Evolutionary conservation across 2,329 filamentous ascomycete species (phyloP).

Genomic region (Xylariaceae sp.): DNA sequence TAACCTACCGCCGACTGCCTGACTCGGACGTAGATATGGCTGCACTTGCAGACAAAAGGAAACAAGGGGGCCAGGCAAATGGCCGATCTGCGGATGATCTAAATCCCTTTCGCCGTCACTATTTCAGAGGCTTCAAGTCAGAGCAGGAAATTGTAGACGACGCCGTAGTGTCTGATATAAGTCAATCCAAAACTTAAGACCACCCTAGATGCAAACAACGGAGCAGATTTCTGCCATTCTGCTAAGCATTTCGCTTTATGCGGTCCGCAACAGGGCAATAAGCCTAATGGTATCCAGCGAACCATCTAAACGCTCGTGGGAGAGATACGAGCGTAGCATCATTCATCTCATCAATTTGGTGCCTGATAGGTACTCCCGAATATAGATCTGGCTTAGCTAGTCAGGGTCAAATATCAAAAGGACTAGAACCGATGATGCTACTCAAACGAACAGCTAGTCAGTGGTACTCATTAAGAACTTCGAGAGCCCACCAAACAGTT

Average conservation of each 20-base stretch:
- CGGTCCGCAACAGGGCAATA: not conserved
- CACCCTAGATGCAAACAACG: not conserved
- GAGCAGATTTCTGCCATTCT: not conserved
- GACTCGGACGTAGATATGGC: conserved; percentile 61
- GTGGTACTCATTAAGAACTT: not conserved
- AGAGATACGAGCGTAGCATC: not conserved
- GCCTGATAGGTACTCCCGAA: not conserved
- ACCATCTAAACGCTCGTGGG: not conserved
- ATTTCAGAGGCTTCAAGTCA: conserved; percentile 62
- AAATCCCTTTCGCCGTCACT: conserved; percentile 65
- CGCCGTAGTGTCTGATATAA: conserved; percentile 6
- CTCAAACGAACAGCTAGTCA: not conserved
- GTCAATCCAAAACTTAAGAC: conserved; percentile 10
- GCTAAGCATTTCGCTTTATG: no score
- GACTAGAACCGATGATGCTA: not conserved
- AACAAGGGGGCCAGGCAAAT: conserved; percentile 39
- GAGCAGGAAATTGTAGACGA: conserved; percentile 32
- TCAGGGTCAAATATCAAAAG: not conserved
- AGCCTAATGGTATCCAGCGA: not conserved
- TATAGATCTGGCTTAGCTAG: not conserved
- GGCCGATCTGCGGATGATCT: conserved; percentile 64
- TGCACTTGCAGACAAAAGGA: conserved; percentile 47
- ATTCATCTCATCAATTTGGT: not conserved
- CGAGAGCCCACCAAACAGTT: not conserved
- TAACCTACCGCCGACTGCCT: conserved; percentile 80